These are phyloP conservation scores for Mantamonas sphyraenae DNA, from an alignment of 78 protist species.

Conservation along the genomic window DNA sequence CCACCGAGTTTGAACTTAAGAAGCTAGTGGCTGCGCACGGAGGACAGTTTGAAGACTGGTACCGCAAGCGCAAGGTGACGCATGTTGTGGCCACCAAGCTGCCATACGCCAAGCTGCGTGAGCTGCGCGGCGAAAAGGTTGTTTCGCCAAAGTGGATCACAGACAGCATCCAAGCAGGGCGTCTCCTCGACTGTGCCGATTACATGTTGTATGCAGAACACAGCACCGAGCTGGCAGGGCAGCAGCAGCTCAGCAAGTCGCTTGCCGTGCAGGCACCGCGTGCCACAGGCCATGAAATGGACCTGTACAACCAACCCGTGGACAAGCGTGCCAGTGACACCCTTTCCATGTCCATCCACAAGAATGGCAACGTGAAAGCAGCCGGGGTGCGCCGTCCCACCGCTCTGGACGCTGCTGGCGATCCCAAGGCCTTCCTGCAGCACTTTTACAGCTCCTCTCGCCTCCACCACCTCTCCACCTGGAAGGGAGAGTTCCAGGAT, in stretches of 20 bases:
- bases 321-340: too few relatives aligned
- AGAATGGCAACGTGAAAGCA: too few relatives aligned
- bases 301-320: too few relatives aligned
- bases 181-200: not conserved
- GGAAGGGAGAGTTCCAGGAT: not conserved
- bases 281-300: too few relatives aligned
- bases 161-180: not conserved
- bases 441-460: not conserved
- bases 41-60: not conserved
- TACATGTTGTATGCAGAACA: not conserved
- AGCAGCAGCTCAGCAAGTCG: not conserved
- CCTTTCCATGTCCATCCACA: too few relatives aligned
- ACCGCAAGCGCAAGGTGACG: not conserved
- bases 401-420: too few relatives aligned
- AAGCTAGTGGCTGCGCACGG: not conserved
- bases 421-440: not conserved
- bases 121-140: not conserved
- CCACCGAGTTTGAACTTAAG: not conserved
- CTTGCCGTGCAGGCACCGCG: not conserved
- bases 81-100: slow-evolving; percentile 4
- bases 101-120: not conserved
- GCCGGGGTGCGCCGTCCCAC: too few relatives aligned
- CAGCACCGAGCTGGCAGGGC: not conserved
- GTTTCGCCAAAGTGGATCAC: not conserved
- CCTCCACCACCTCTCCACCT: slow-evolving; percentile 2